Evolutionary conservation across 129 eudicot genomes (phyloP).

Genomic region (Gnaphalium uliginosum): DNA sequence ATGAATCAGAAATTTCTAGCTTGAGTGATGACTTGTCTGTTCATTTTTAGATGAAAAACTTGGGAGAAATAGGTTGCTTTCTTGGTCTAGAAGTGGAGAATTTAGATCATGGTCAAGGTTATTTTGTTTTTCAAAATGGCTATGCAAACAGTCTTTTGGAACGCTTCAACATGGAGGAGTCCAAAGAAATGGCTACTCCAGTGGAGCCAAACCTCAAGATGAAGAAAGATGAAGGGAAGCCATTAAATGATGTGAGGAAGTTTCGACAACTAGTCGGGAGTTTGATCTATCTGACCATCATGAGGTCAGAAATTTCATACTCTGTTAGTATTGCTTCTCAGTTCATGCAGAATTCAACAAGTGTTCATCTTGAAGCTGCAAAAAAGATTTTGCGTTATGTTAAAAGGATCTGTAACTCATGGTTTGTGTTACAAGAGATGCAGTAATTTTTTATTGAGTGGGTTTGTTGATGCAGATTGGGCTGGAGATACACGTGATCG

Average conservation of each 20-base stretch:
- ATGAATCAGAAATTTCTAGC: not conserved
- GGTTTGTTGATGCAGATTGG: too few species aligned
- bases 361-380: conserved; percentile 1
- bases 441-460: not conserved
- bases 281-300: conserved; percentile 26
- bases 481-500: not conserved
- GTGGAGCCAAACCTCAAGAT: conserved; percentile 14
- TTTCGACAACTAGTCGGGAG: conserved; percentile 19
- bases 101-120: not conserved
- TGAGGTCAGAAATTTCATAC: conserved; percentile 10
- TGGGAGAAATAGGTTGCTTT: conserved; percentile 14
- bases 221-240: conserved; percentile 10
- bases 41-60: conserved; percentile 25
- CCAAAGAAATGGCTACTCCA: conserved; percentile 7
- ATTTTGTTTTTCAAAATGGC: conserved; percentile 3
- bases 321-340: not conserved
- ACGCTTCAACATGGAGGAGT: conserved; percentile 9
- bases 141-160: conserved; percentile 5
- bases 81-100: conserved; percentile 23
- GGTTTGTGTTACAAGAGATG: not conserved
- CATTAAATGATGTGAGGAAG: not conserved
- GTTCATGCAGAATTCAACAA: conserved; percentile 11
- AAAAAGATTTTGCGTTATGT: conserved; percentile 8
- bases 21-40: not conserved
- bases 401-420: not conserved